Evolutionary conservation across 2,329 filamentous ascomycete genomes (phyloP), one percentile per base, ranked within the genome.

Genomic region (Sporothrix inflata): DNA sequence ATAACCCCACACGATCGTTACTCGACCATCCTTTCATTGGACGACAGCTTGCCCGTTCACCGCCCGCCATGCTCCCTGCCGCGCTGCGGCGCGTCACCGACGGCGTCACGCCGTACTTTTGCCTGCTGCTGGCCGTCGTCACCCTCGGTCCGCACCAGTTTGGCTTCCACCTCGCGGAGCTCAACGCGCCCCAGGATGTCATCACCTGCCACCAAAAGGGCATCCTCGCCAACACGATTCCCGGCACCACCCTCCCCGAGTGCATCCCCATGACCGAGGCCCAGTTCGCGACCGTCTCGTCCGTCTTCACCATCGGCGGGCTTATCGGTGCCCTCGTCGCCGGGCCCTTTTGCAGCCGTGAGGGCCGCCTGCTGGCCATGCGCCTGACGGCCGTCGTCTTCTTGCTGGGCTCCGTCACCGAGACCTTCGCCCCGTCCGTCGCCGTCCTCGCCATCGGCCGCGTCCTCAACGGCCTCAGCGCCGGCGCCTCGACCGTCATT

Each of bases 141-240:
- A 97, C 94, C 0, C 83, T 98, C 21, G 96, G 95, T 0, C 94
- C 96, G 1, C 87, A 98, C 60, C 94, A 98, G 78, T 99, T 98
- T 79, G 96, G 96, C 74, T 98, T 93, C 82, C 95, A 98, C 82
- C 82, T 98, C 94, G 93, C 94, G 77, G 96, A 98, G 81, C 88
- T 99, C 75, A 99, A 99, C 81, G 94, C 95, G 9, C 96, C 96
- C 9, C 91, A 98, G 86, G 91, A 94, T 85, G 93, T 97, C 78
- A 92, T 99, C 77, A 97, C 93, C 72, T 98, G 96, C 84, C 89
- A 89, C 76, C 90, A 89, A 75, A 82, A 83, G 75, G 80, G 82
- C 66, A 81, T 83, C 68, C 80, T 14, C 14, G 12, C 71, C 76
- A 76, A 24, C 75, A 74, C 51, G 77, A 5, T 27, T 14, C 80